These are phyloP conservation scores for Ustilago loliicola DNA, from an alignment of 1,284 basidiomycete genomes.

Conservation along the genomic window DNA sequence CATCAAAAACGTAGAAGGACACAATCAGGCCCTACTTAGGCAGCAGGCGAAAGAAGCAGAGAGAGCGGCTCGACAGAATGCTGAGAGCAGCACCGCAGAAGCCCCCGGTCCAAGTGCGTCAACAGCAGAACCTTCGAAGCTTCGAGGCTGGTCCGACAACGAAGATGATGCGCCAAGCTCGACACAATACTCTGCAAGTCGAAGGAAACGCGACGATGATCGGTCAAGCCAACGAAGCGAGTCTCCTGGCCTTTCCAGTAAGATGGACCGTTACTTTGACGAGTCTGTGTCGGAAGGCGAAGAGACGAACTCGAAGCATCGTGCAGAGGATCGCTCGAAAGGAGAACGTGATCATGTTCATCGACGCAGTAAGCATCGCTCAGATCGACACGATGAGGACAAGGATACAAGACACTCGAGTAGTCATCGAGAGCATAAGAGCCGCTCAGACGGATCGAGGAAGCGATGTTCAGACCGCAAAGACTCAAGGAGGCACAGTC, in stretches of 20 bases:
- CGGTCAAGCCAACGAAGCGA: background rate
- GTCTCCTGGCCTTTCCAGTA: conserved; percentile 29
- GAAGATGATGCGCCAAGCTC: background rate
- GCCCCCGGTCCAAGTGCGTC: background rate
- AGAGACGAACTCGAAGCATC: background rate
- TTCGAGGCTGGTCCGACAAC: conserved; percentile 27
- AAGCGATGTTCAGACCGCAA: background rate
- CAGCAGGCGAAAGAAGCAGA: conserved; percentile 29
- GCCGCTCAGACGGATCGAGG: background rate
- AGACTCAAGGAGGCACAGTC: background rate
- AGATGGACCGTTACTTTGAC: conserved; percentile 65
- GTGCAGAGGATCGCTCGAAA: background rate
- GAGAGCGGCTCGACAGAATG: background rate
- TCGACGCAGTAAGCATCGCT: background rate
- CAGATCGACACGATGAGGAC: background rate
- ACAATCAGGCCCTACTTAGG: conserved; percentile 50
- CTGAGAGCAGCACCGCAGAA: background rate
- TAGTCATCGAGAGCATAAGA: background rate
- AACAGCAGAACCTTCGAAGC: conserved; percentile 2
- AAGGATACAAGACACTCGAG: background rate
- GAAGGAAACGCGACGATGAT: background rate
- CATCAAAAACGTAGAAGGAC: conserved; percentile 57
- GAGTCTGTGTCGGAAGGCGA: conserved; percentile 31
- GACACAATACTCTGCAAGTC: background rate
- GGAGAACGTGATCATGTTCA: background rate